Evolutionary conservation across 805 yeast species (phyloP).

Genomic region (Komagataella pastoris): DNA sequence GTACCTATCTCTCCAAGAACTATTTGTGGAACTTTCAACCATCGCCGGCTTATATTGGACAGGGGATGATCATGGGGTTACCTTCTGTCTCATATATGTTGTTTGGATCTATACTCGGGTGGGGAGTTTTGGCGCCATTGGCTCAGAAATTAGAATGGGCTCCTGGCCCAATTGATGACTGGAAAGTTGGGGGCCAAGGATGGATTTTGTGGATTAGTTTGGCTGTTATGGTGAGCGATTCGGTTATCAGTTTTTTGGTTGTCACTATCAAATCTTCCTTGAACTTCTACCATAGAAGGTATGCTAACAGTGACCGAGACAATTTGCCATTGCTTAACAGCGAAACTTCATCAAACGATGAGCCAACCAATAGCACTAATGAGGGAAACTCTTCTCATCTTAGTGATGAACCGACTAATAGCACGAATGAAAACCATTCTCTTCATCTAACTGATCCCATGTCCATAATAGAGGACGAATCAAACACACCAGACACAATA

Average conservation of each 20-base stretch:
- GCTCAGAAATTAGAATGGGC: constrained; percentile 72
- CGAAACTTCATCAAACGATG: background rate
- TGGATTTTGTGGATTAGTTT: constrained; percentile 94
- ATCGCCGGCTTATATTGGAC: constrained; percentile 95
- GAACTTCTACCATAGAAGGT: constrained; percentile 1
- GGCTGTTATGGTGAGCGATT: constrained; percentile 89
- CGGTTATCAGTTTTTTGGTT: constrained; percentile 65
- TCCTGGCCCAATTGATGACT: constrained; percentile 77
- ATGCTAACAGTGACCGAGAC: background rate
- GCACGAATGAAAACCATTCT: background rate
- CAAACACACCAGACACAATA: background rate
- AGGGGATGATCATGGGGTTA: constrained; percentile 94
- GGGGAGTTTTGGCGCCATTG: constrained; percentile 85
- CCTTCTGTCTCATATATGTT: constrained; percentile 87
- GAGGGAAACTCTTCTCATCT: background rate
- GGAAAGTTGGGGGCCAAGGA: constrained; percentile 92
- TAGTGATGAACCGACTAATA: background rate
- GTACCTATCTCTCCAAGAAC: constrained; percentile 38
- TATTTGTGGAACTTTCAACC: constrained; percentile 88
- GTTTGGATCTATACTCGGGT: constrained; percentile 79
- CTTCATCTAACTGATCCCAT: background rate
- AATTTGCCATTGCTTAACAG: background rate
- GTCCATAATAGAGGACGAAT: background rate
- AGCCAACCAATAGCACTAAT: background rate
- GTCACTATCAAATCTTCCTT: constrained; percentile 33